Base-by-base conservation (phyloP, 352 stramenopile species). In the Phytopythium mirpurense region DNA sequence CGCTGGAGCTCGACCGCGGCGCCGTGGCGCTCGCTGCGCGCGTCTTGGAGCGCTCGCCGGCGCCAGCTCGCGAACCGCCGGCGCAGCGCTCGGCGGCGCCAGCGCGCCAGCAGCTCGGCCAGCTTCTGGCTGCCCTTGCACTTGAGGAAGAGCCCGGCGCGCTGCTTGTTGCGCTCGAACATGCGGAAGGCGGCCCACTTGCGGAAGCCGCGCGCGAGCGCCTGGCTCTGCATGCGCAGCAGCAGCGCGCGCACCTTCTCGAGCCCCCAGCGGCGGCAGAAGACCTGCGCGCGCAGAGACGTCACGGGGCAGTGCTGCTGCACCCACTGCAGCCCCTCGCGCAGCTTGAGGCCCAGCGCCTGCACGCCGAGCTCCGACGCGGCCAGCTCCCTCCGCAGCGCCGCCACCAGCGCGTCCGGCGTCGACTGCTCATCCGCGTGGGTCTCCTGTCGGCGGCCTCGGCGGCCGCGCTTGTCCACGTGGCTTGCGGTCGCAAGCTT, bases 161-260 rank as follows among this genome's bases (percentile, higher is more conserved):
- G 79, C 26, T 81, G 43, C 41, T 93, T 90, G 64, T 91, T 91
- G 50, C 73, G 70, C 49, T 89, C 71, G 59, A 82, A 92, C 46
- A 77, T 59, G 34, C 75, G 67, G 49, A 88, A 88, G 5, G 71
- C 65, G 21, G 63, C 51, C 84, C 84, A 93, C 56, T 93, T 88
- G 16, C 70, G 62, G 44, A 88, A 82, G 3, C 78, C 82, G 14
- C 78, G 62, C 14, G 84, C 77, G 5, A 92, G 34, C n/a, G 81
- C 67, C 47, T 88, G 78, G 5, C 68, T 74, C 42, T 92, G 74
- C 21, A 95, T 72, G 0, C 81, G 76, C 15, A 74, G 34, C 15
- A 93, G 70, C n/a, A 95, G 62, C 34, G 79, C 66, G 15, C 87
- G 67, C n/a, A 95, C 67, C 56, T 92, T 93, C 50, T 93, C 80